Conservation (phyloP, 345 rosid genomes). For the Salix brachista region DNA sequence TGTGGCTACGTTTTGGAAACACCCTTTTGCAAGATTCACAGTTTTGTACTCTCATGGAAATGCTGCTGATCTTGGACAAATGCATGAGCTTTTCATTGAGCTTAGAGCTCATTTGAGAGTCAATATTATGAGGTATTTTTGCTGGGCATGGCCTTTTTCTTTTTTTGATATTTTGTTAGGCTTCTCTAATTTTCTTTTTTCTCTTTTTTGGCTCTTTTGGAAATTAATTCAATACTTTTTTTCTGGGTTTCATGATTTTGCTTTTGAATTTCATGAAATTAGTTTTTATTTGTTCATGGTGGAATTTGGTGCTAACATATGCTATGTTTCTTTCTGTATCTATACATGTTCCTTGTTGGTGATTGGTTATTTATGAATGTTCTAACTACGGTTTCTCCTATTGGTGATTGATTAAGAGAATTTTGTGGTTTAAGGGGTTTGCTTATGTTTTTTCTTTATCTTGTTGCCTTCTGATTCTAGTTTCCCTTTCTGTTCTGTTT, state of each 20-base stretch:
- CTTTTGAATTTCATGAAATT: background rate
- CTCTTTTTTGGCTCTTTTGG: background rate
- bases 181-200: background rate
- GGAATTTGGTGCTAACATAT: background rate
- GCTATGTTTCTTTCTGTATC: background rate
- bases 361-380: background rate
- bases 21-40: slow-evolving; percentile 88
- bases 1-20: slow-evolving; percentile 91
- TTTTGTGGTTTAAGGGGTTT: background rate
- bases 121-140: slow-evolving; percentile 81
- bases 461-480: background rate
- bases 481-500: background rate
- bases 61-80: slow-evolving; percentile 97
- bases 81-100: slow-evolving; percentile 91
- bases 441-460: background rate
- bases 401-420: slow-evolving; percentile 8
- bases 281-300: background rate
- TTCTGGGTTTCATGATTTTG: background rate
- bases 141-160: background rate
- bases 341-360: background rate
- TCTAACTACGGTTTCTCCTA: background rate
- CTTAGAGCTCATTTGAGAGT: slow-evolving; percentile 92
- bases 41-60: slow-evolving; percentile 92
- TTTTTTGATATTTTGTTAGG: background rate
- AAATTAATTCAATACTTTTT: slow-evolving; percentile 3